Base-by-base conservation (phyloP, 805 yeast genomes). In the Starmerella khaoyaiensis region DNA sequence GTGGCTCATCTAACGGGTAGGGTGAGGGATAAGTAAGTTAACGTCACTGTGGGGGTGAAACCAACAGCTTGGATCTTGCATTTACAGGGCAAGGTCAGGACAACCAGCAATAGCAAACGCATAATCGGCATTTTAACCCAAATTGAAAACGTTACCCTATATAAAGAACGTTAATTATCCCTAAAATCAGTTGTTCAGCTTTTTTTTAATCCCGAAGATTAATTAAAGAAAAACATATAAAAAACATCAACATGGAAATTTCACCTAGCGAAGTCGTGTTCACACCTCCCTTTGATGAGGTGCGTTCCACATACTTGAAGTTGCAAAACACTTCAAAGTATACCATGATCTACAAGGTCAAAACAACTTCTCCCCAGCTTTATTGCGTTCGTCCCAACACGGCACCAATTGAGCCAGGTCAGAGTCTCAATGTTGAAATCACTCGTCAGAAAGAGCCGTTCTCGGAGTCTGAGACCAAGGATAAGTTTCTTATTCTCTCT, bases 321-420 rank as follows among this genome's bases (percentile, higher is more conserved):
- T 34, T 47, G 20, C 34, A 29, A 17, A 79, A 79, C 58, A 76
- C 74, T 50, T 64, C 77, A 28, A 59, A 71, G 12, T 65, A 66
- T 37, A 63, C 74, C 22, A 67, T 76, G 31, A 95, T 94, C 21
- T 90, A 83, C 69, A 90, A 90, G 65, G 96, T 90, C 55, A 90
- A 87, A 64, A 87, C 98, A 31, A 90, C 98, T 5, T 96, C 97
- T 8, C 98, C 98, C 44, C 86, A 82, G 60, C 67, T 82, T 60
- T 70, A 86, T 67, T 82, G 94, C 60, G 97, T 90, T 36, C 78
- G 95, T 63, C 98, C 98, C 45, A 90, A 86, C 59, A 87, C 96
- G 42, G 74, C 90, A 12, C 59, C 78, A 24, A 66, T 90, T 40
- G 67, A 65, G 21, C 86, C 97, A 11, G 90, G 93, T 24, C 71